These are phyloP conservation scores for Irineochytrium annulatum DNA, from an alignment of 192 early-diverging fungal species.

Conservation along the genomic window DNA sequence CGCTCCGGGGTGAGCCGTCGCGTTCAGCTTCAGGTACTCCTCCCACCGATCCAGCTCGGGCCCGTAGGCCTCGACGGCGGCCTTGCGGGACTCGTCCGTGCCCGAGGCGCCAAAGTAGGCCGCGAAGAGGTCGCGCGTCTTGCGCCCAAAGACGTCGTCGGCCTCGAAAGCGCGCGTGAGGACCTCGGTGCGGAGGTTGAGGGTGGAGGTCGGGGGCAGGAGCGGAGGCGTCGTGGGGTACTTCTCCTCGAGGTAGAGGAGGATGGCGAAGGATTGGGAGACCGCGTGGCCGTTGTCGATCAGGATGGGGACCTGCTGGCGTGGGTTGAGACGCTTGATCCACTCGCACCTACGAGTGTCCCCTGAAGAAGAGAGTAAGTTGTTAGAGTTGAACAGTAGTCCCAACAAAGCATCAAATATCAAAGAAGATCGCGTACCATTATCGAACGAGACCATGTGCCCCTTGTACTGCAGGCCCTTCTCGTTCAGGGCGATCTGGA, in stretches of 20 bases:
- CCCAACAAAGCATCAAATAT: too few relatives aligned
- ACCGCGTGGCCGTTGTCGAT: background rate
- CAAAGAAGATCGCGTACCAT: too few relatives aligned
- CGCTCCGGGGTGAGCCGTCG: background rate
- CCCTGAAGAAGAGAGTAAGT: too few relatives aligned
- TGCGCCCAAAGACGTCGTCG: background rate
- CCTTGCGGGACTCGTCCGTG: background rate
- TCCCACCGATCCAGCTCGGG: constrained; percentile 1
- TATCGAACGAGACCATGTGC: constrained; percentile 3
- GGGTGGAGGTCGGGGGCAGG: background rate
- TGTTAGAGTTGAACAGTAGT: too few relatives aligned
- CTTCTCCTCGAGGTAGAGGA: constrained; percentile 5
- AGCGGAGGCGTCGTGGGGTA: background rate
- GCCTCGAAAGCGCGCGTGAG: background rate
- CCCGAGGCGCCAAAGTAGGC: background rate
- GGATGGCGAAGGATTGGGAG: constrained; percentile 4
- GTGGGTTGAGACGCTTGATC: background rate
- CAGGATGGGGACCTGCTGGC: background rate
- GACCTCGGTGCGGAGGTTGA: background rate
- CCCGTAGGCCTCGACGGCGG: background rate
- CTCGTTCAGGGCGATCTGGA: background rate
- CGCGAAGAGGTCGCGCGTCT: background rate
- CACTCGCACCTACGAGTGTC: constrained; percentile 2
- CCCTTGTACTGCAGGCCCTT: background rate
- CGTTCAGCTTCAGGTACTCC: background rate